Conservation (phyloP, 345 rosid species). For the Syzygium grande region DNA sequence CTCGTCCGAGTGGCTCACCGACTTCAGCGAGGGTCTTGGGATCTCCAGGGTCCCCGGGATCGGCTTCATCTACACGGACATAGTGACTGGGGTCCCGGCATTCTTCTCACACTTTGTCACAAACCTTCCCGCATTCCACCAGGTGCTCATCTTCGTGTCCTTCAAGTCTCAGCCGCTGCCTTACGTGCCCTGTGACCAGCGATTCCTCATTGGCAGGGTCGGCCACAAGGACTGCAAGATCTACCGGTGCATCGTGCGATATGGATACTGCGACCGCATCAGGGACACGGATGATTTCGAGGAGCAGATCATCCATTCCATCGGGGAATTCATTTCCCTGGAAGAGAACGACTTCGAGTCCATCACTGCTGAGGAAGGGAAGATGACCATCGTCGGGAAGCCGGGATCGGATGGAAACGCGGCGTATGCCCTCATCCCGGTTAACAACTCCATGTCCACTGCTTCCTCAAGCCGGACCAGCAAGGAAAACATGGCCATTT, state of each 20-base stretch:
- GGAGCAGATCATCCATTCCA: slow-evolving; percentile 35
- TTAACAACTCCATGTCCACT: not conserved
- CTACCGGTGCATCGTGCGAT: slow-evolving; percentile 47
- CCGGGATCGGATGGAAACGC: slow-evolving; percentile 1
- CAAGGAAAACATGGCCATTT: not conserved
- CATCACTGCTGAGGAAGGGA: slow-evolving; percentile 17
- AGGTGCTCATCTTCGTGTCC: slow-evolving; percentile 52
- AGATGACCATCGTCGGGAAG: slow-evolving; percentile 29
- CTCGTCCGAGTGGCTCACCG: slow-evolving; percentile 44
- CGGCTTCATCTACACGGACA: slow-evolving; percentile 41
- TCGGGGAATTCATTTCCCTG: slow-evolving; percentile 44
- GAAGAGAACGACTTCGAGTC: slow-evolving; percentile 38
- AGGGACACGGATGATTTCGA: slow-evolving; percentile 47
- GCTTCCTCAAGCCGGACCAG: not conserved
- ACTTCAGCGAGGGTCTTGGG: slow-evolving; percentile 36
- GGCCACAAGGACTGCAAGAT: slow-evolving; percentile 31
- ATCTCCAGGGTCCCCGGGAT: slow-evolving; percentile 59
- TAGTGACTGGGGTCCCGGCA: slow-evolving; percentile 46
- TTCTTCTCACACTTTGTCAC: slow-evolving; percentile 55
- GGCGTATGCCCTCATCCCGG: slow-evolving; percentile 12
- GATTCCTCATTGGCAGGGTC: slow-evolving; percentile 44
- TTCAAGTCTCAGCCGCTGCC: slow-evolving; percentile 53
- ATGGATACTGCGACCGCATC: slow-evolving; percentile 41
- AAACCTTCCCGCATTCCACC: slow-evolving; percentile 57
- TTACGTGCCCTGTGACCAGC: slow-evolving; percentile 15